Evolutionary conservation across 2,329 filamentous ascomycete species (phyloP).

Genomic region (Didymella lethalis): DNA sequence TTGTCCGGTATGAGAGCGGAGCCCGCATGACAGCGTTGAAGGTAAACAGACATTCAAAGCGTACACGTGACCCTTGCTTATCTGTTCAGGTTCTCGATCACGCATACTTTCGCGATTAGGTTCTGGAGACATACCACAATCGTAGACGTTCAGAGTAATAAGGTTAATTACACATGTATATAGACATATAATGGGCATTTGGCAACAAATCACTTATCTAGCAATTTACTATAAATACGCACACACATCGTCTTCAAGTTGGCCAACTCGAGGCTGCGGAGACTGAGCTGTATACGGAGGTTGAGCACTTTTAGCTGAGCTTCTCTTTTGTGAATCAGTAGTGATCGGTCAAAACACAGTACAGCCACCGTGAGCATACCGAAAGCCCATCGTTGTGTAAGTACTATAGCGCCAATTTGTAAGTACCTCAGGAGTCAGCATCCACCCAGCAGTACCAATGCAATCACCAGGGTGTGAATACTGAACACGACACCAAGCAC

Average conservation of each 20-base stretch:
- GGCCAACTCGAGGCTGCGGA: too few species aligned
- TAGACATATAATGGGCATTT: conserved; percentile 5
- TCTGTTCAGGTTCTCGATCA: conserved; percentile 40
- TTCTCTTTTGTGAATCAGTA: too few species aligned
- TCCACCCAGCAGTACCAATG: too few species aligned
- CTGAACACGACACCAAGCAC: too few species aligned
- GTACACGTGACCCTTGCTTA: conserved; percentile 2
- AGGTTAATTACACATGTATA: conserved; percentile 1
- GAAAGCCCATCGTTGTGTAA: too few species aligned
- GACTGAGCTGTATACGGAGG: too few species aligned
- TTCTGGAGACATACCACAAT: neutral
- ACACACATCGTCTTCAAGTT: neutral
- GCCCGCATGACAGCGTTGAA: conserved; percentile 71
- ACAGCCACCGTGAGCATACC: too few species aligned
- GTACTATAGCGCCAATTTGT: too few species aligned
- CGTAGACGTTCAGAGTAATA: conserved; percentile 2
- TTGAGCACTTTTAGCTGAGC: too few species aligned
- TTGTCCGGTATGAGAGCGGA: conserved; percentile 77
- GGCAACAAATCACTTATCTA: neutral
- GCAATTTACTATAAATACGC: neutral
- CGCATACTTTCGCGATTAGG: conserved; percentile 35
- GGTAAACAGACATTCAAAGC: conserved; percentile 51
- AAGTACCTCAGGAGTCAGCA: too few species aligned
- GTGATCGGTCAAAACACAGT: too few species aligned
- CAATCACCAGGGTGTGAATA: too few species aligned